Evolutionary conservation across 371 early-diverging fungal genomes (phyloP), one percentile per base, ranked within the genome.

Genomic region (Smittium mucronatum): DNA sequence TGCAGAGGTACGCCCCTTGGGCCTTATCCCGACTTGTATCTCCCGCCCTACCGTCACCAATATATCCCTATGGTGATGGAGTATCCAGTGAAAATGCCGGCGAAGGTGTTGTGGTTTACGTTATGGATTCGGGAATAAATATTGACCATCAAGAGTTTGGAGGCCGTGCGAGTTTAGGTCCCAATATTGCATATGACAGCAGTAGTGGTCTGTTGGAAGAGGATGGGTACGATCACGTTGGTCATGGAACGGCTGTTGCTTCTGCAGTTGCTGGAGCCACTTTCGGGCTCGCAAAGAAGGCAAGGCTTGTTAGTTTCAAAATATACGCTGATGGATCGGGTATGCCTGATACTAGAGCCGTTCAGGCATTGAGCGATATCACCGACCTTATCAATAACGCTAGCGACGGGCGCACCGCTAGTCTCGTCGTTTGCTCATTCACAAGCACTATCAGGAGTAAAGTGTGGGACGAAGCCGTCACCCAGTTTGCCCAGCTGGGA

Each of bases 391-490:
- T 71, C 16, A 58, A 73, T 34, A 77, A 75, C 36, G 84, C 85
- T 1, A 69, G 73, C 68, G 74, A 74, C 28, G 87, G 87, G 34
- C 81, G 80, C 73, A 88, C 85, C 78, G 88, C 89, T 57, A 86
- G 93, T 29, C 94, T 90, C 15, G 94, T 93, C 74, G 95, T 95
- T 80, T 95, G 96, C 95, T 89, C 89, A 69, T 81, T 97, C 64
- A 96, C 94, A 70, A 96, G 95, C 73, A 93, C 92, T 70, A 85
- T 83, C 70, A 90, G 90, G 60, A 84, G 84, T 70, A 21, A 2
- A n/a, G 84, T 92, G 17, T 82, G 97, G 70, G 91, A 97, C 73
- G 73, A 82, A 33, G 90, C 92, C n/a, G 94, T 93, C 63, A 83
- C 90, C 66, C 36, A 33, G n/a, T 33, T 47, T 32, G 5, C n/a